Conservation (phyloP, 73 alveolate genomes). For the Symbiodinium pilosum region DNA sequence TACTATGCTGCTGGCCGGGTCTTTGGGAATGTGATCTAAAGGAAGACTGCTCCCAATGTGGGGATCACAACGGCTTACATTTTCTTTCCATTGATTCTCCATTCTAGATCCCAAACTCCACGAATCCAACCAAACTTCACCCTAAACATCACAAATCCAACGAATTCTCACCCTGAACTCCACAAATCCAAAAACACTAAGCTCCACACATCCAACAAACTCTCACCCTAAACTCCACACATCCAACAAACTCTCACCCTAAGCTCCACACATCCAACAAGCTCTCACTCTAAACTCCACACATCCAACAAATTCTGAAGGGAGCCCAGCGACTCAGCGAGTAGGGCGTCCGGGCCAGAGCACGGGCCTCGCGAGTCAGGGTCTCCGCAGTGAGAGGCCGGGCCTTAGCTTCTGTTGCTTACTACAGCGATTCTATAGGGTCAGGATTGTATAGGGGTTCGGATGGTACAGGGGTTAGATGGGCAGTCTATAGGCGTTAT, state of each 20-base stretch:
- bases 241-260: neutral
- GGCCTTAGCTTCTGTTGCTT: neutral
- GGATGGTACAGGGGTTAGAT: too few species aligned
- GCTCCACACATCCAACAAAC: too few species aligned
- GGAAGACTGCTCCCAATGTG: too few species aligned
- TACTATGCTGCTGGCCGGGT: too few species aligned
- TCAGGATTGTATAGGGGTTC: too few species aligned
- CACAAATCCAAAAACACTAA: neutral
- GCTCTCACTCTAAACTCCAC: neutral
- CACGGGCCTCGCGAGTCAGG: neutral
- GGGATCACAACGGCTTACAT: too few species aligned
- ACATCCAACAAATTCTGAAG: too few species aligned
- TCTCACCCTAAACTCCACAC: neutral
- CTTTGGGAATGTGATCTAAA: too few species aligned
- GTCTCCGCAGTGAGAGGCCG: constrained; percentile 1
- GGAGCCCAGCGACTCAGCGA: too few species aligned
- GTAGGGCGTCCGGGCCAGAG: neutral
- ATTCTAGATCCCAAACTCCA: neutral
- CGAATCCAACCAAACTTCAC: neutral
- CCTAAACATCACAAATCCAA: neutral
- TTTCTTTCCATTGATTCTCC: too few species aligned
- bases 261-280: neutral
- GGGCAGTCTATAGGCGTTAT: too few species aligned
- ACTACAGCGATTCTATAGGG: too few species aligned
- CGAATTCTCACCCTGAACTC: neutral